These are phyloP conservation scores for Kappamyces sp. DNA, from an alignment of 192 early-diverging fungal genomes.

Conservation along the genomic window DNA sequence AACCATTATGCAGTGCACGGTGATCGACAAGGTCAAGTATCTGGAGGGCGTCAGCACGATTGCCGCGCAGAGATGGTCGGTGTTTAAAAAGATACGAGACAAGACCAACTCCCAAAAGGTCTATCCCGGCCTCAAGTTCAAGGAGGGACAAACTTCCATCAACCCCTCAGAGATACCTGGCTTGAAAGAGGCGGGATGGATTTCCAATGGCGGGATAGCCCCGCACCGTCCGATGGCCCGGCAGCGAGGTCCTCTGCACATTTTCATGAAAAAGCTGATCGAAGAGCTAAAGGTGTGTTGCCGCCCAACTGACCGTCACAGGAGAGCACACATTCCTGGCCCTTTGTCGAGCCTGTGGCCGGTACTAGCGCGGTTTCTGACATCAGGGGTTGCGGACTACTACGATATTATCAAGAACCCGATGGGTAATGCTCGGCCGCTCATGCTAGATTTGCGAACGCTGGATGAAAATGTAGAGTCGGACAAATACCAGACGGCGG, in stretches of 20 bases:
- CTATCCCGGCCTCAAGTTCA: conserved; percentile 73
- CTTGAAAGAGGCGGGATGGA: conserved; percentile 88
- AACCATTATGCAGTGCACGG: conserved; percentile 95
- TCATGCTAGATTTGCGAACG: conserved; percentile 65
- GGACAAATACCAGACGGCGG: conserved; percentile 74
- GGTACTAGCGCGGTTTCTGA: conserved; percentile 26
- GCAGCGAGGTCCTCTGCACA: conserved; percentile 51
- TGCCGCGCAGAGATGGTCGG: conserved; percentile 68
- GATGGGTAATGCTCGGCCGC: conserved; percentile 63
- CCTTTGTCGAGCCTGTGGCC: conserved; percentile 83
- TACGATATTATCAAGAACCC: conserved; percentile 93
- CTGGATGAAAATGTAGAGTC: conserved; percentile 77
- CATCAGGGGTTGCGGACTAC: conserved; percentile 80
- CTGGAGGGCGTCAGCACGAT: conserved; percentile 65
- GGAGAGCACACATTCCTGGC: conserved; percentile 79
- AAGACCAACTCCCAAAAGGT: conserved; percentile 68
- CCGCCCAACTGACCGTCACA: conserved; percentile 13
- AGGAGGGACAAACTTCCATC: conserved; percentile 34
- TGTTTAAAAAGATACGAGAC: conserved; percentile 78
- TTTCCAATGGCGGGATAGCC: conserved; percentile 70
- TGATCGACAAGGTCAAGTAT: conserved; percentile 87
- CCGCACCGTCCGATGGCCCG: conserved; percentile 25
- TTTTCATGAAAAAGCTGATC: conserved; percentile 28
- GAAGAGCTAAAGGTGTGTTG: conserved; percentile 7
- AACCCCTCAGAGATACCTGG: conserved; percentile 87